Conservation (phyloP, 1,284 basidiomycete genomes). For the Ustilago trichophora region DNA sequence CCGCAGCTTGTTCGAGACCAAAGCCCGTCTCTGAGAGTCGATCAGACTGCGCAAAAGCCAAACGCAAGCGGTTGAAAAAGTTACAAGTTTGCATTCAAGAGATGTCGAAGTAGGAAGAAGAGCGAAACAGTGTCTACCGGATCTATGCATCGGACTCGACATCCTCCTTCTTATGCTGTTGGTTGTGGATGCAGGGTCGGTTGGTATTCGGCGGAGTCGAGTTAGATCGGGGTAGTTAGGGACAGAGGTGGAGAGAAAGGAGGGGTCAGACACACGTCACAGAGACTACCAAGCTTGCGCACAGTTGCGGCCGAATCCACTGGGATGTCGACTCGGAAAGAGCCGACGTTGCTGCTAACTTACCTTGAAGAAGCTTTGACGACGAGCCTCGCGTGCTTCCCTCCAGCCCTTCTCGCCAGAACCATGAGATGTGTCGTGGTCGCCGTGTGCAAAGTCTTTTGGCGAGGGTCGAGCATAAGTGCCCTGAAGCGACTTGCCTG, state of each 20-base stretch:
- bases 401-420: conserved; percentile 65
- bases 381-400: conserved; percentile 68
- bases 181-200: too few species aligned
- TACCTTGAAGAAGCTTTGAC: conserved; percentile 70
- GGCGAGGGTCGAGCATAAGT: conserved; percentile 41
- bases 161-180: conserved; percentile 45
- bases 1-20: too few species aligned
- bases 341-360: too few species aligned
- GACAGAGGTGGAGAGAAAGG: too few species aligned
- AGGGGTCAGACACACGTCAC: too few species aligned
- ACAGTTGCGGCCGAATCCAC: too few species aligned
- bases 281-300: too few species aligned
- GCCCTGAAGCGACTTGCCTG: conserved; percentile 70
- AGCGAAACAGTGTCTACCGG: not conserved
- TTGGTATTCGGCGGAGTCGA: too few species aligned
- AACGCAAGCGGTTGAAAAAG: not conserved
- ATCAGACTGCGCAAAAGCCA: too few species aligned
- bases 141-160: conserved; percentile 49
- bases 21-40: too few species aligned
- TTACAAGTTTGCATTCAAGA: conserved; percentile 7
- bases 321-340: too few species aligned
- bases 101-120: not conserved
- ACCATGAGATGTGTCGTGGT: conserved; percentile 58
- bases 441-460: conserved; percentile 30
- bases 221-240: too few species aligned